Conservation (phyloP, 176 grass and related monocot species). For the Raddia distichophylla region DNA sequence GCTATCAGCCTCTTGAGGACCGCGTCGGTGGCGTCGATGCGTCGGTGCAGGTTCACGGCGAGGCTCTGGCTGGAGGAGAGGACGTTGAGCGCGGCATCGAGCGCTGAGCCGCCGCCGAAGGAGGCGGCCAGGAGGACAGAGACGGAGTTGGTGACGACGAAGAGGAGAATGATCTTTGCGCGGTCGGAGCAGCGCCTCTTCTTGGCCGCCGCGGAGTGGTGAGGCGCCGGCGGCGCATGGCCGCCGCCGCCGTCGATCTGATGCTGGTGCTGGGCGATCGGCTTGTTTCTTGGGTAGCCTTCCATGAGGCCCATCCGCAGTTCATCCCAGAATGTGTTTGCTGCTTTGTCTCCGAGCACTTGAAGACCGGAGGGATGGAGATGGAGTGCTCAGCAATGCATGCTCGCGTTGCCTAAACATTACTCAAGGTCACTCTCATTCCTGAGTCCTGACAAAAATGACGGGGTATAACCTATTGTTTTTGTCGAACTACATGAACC, state of each 20-base stretch:
- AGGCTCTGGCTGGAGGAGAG: constrained; percentile 41
- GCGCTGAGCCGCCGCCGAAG: constrained; percentile 3
- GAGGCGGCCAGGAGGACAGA: constrained; percentile 33
- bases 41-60: constrained; percentile 31
- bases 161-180: constrained; percentile 23
- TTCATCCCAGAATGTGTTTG: background rate
- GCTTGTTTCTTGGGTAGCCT: constrained; percentile 29
- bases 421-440: background rate
- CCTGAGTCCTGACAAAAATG: too few species aligned
- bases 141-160: constrained; percentile 37
- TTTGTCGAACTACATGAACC: too few species aligned
- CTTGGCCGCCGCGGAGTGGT: background rate
- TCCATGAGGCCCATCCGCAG: constrained; percentile 32
- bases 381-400: background rate
- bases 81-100: constrained; percentile 18
- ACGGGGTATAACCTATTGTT: too few species aligned
- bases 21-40: constrained; percentile 20
- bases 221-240: constrained; percentile 12
- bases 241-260: constrained; percentile 2
- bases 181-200: constrained; percentile 15
- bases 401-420: background rate
- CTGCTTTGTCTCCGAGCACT: background rate
- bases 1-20: constrained; percentile 36
- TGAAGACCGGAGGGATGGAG: background rate
- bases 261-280: background rate